These are phyloP conservation scores for Chrysosporium keratinophilum DNA, from an alignment of 2,329 filamentous ascomycete genomes.

Conservation along the genomic window DNA sequence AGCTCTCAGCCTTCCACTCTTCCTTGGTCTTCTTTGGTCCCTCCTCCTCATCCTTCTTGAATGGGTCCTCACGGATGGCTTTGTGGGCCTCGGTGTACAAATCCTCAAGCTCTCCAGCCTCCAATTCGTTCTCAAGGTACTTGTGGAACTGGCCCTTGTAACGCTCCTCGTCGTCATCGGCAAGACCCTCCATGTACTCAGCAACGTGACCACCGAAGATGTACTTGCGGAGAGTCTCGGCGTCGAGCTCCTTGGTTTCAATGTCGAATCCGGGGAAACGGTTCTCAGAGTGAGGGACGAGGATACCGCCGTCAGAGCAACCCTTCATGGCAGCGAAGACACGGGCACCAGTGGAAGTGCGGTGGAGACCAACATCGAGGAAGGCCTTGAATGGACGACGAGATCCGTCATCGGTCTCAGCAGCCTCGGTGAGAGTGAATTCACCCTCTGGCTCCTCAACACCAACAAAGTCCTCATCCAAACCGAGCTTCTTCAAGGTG, in stretches of 20 bases:
- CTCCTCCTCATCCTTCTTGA: constrained; percentile 72
- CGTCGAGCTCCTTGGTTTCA: constrained; percentile 93
- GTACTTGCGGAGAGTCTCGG: constrained; percentile 96
- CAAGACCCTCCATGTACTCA: constrained; percentile 99
- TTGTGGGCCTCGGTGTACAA: constrained; percentile 90
- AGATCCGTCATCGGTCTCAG: constrained; percentile 72
- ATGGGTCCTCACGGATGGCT: constrained; percentile 94
- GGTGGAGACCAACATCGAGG: constrained; percentile 94
- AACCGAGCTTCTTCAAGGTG: constrained; percentile 89
- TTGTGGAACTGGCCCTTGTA: constrained; percentile 97
- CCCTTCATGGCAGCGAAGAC: constrained; percentile 99
- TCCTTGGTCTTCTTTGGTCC: constrained; percentile 92
- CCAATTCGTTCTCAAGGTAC: constrained; percentile 94
- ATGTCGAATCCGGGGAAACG: constrained; percentile 98
- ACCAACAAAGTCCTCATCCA: constrained; percentile 86
- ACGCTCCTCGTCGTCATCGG: constrained; percentile 99
- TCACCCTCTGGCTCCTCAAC: constrained; percentile 96
- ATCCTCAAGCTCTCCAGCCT: constrained; percentile 95
- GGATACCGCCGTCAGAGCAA: constrained; percentile 94
- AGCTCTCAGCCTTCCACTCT: constrained; percentile 88
- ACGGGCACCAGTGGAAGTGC: constrained; percentile 96
- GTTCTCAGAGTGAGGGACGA: constrained; percentile 97
- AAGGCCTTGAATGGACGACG: constrained; percentile 99
- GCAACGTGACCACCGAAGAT: constrained; percentile 97
- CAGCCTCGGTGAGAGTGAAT: constrained; percentile 89